phyloP scores from a whole-genome alignment of 2,329 filamentous ascomycete genomes.

The Colletotrichum sojae region DNA sequence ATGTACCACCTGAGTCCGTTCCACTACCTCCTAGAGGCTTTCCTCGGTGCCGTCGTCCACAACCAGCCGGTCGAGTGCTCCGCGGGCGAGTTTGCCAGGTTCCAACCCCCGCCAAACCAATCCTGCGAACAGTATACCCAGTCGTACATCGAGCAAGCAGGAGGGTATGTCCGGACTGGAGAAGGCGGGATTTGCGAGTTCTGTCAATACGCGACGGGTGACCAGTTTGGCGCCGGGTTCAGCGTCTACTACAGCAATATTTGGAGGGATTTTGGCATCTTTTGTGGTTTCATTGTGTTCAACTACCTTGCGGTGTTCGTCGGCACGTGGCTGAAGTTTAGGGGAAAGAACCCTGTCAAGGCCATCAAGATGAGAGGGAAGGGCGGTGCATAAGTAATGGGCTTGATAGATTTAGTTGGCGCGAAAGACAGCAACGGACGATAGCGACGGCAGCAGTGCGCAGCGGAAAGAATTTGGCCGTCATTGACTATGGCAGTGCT shows the following conservation, averaged over 20 bases:
- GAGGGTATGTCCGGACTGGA: conserved; percentile 73
- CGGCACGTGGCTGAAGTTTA: conserved; percentile 57
- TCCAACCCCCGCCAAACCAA: conserved; percentile 70
- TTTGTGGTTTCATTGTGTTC: conserved; percentile 74
- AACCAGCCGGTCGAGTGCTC: conserved; percentile 69
- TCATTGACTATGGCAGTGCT: too few relatives aligned
- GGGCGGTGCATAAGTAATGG: neutral
- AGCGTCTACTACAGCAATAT: conserved; percentile 73
- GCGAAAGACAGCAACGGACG: neutral
- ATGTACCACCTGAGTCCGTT: conserved; percentile 78
- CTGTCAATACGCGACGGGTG: conserved; percentile 74
- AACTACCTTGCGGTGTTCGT: conserved; percentile 65
- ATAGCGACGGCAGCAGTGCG: neutral
- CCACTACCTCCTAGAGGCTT: conserved; percentile 75
- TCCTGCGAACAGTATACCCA: conserved; percentile 73
- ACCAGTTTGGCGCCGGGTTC: conserved; percentile 71
- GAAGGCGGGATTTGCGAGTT: conserved; percentile 72
- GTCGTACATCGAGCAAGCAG: conserved; percentile 64
- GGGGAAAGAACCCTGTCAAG: conserved; percentile 55
- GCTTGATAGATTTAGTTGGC: neutral
- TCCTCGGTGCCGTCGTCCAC: conserved; percentile 70
- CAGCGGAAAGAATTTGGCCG: too few relatives aligned
- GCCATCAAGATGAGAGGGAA: conserved; percentile 47
- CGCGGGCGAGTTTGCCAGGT: conserved; percentile 70
- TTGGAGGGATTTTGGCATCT: conserved; percentile 77